phyloP scores from a whole-genome alignment of 2,329 filamentous ascomycete species.

The Botrytis byssoidea region DNA sequence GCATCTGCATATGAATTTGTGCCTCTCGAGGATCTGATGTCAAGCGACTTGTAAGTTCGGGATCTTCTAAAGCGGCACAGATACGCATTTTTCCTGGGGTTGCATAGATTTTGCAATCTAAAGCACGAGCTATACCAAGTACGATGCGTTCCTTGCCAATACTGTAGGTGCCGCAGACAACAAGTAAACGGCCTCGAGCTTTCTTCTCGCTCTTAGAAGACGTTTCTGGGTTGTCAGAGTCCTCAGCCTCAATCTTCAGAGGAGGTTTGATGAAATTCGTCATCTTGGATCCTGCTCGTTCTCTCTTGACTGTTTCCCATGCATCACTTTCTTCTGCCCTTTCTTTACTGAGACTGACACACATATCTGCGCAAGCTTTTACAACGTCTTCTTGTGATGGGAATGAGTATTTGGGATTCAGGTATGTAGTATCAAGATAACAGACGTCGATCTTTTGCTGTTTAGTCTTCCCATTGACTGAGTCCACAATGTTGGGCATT shows the following conservation, averaged over 20 bases:
- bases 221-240: slow-evolving; percentile 31
- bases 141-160: slow-evolving; percentile 98
- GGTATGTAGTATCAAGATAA: slow-evolving; percentile 95
- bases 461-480: slow-evolving; percentile 64
- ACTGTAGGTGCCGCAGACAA: slow-evolving; percentile 94
- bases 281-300: slow-evolving; percentile 58
- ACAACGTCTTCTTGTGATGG: slow-evolving; percentile 88
- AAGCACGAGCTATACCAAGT: slow-evolving; percentile 81
- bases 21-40: slow-evolving; percentile 79
- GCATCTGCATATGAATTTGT: slow-evolving; percentile 95
- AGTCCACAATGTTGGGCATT: slow-evolving; percentile 70
- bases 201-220: slow-evolving; percentile 32
- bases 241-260: slow-evolving; percentile 31
- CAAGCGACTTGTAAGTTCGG: slow-evolving; percentile 73
- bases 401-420: slow-evolving; percentile 94
- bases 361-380: slow-evolving; percentile 81
- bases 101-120: slow-evolving; percentile 87
- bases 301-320: slow-evolving; percentile 56
- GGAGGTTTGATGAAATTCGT: slow-evolving; percentile 55
- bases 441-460: slow-evolving; percentile 93
- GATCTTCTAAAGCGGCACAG: slow-evolving; percentile 79
- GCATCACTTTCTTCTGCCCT: slow-evolving; percentile 55
- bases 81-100: slow-evolving; percentile 80
- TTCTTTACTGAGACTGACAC: slow-evolving; percentile 70
- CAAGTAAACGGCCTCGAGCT: slow-evolving; percentile 68